Conservation (phyloP, 164 flowering plant species). For the Vitis rotundifolia region DNA sequence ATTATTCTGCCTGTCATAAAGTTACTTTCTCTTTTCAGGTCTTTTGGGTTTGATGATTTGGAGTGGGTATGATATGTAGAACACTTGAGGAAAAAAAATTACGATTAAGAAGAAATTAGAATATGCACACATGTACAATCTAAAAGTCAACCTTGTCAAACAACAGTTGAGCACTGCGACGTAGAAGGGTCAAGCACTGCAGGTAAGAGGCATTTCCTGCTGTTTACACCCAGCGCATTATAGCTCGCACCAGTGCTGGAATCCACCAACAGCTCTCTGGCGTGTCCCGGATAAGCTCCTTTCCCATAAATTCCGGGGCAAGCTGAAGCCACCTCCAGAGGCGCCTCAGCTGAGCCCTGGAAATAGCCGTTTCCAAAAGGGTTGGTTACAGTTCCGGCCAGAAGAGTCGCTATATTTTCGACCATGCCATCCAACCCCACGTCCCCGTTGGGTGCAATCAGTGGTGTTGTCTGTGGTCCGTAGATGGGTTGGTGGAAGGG, state of each 20-base stretch:
- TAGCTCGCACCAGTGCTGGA: constrained; percentile 38
- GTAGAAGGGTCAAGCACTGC: constrained; percentile 43
- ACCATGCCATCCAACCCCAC: constrained; percentile 61
- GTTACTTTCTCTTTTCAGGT: too few species aligned
- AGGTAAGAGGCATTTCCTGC: constrained; percentile 46
- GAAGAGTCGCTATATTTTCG: constrained; percentile 45
- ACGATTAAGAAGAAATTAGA: too few species aligned
- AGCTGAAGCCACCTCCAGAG: constrained; percentile 51
- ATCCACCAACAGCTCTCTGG: constrained; percentile 41
- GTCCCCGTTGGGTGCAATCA: constrained; percentile 52
- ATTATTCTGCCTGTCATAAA: too few species aligned
- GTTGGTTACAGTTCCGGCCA: constrained; percentile 59
- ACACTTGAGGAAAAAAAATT: too few species aligned
- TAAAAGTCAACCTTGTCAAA: constrained; percentile 12
- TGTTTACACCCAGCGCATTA: constrained; percentile 43
- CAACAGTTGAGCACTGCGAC: constrained; percentile 34
- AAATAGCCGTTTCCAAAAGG: constrained; percentile 54
- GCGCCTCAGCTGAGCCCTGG: constrained; percentile 40
- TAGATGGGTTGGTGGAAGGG: constrained; percentile 57
- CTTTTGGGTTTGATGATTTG: too few species aligned
- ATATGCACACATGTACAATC: neutral
- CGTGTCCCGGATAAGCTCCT: constrained; percentile 52
- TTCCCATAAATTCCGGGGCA: constrained; percentile 49
- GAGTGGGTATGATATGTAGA: too few species aligned
- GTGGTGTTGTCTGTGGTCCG: constrained; percentile 49